phyloP scores from a whole-genome alignment of 176 grass and related monocot species.

The Phoenix dactylifera region DNA sequence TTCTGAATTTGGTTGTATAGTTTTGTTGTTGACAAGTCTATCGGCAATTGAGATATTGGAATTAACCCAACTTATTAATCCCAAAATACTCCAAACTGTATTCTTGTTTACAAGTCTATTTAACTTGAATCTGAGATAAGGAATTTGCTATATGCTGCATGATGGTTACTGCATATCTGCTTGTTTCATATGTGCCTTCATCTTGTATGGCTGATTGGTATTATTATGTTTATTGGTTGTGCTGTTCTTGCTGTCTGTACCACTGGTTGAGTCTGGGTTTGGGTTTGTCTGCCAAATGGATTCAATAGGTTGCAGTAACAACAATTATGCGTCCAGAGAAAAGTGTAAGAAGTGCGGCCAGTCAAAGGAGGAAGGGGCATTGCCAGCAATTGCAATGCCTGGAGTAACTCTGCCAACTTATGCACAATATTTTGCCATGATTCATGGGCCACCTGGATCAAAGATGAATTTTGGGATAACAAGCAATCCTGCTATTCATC shows the following conservation, averaged over 20 bases:
- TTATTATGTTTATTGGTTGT: conserved; percentile 51
- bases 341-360: conserved; percentile 96
- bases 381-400: conserved; percentile 70
- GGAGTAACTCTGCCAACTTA: conserved; percentile 57
- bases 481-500: conserved; percentile 44
- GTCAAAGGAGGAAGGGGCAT: conserved; percentile 86
- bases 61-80: no score
- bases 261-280: conserved; percentile 27
- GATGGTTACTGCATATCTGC: conserved; percentile 26
- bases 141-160: no score
- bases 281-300: conserved; percentile 51
- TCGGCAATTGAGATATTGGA: no score
- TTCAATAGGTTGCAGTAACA: conserved; percentile 98
- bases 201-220: conserved; percentile 56
- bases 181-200: conserved; percentile 47
- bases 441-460: conserved; percentile 52
- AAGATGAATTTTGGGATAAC: conserved; percentile 58
- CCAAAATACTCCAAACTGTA: no score
- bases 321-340: conserved; percentile 99
- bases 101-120: no score
- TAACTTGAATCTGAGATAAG: no score
- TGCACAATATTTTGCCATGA: conserved; percentile 63
- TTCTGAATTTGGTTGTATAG: no score
- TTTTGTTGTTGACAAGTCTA: no score
- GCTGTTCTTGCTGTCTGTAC: conserved; percentile 38